Conservation (phyloP, 148 eudicot species). For the Pouteria glomerata region DNA sequence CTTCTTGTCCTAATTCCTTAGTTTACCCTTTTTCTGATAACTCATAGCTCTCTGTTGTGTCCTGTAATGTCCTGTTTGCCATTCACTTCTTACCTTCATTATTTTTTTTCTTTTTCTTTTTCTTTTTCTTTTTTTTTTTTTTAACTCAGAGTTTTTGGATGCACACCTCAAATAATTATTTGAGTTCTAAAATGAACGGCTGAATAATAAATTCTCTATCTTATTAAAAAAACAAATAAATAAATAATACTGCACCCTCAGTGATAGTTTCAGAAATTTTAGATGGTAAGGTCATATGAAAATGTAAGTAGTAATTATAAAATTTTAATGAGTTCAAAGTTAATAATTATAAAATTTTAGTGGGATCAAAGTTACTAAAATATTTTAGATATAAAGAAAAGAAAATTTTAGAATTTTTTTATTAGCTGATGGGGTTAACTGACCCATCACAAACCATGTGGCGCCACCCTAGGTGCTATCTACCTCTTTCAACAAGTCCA, state of each 20-base stretch:
- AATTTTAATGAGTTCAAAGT: neutral
- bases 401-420: neutral
- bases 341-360: too few species aligned
- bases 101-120: too few species aligned
- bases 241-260: neutral
- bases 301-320: neutral
- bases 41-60: neutral
- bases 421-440: too few species aligned
- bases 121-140: too few species aligned
- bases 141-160: neutral
- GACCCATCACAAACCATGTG: neutral
- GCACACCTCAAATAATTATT: neutral
- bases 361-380: too few species aligned
- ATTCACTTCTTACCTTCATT: neutral
- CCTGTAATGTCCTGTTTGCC: neutral
- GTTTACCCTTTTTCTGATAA: neutral
- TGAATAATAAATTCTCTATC: neutral
- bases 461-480: neutral
- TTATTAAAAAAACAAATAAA: too few species aligned
- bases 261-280: neutral
- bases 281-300: too few species aligned
- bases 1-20: conserved; percentile 5
- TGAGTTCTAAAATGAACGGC: neutral
- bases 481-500: neutral
- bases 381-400: neutral